Conservation (phyloP, 192 early-diverging fungal species). For the Coemansia sp. region DNA sequence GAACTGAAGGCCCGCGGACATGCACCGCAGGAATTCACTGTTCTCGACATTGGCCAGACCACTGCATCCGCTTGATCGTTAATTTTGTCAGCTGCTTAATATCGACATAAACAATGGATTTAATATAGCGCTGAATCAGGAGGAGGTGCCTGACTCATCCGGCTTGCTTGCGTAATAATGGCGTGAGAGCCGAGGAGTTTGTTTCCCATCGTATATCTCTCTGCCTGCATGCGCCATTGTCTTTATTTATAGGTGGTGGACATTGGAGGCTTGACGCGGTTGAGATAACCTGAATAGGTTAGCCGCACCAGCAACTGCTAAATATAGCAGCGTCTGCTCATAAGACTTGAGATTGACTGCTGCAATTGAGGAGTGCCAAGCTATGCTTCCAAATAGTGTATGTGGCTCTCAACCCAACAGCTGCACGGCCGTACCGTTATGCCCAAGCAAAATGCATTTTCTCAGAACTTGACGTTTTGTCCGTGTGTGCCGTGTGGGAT, state of each 20-base stretch:
- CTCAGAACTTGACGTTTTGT: too few relatives aligned
- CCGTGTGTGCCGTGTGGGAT: too few relatives aligned
- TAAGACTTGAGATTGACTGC: background rate
- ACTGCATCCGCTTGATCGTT: background rate
- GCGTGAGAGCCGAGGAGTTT: constrained; percentile 2
- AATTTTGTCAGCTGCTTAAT: background rate
- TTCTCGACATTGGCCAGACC: constrained; percentile 55
- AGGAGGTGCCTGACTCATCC: background rate
- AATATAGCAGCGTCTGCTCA: background rate
- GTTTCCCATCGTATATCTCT: constrained; percentile 1
- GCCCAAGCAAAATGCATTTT: too few relatives aligned
- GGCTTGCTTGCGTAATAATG: background rate
- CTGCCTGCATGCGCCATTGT: too few relatives aligned
- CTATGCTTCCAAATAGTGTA: background rate
- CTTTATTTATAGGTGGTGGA: background rate
- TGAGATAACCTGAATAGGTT: background rate
- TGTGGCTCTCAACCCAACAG: background rate
- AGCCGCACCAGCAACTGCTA: background rate
- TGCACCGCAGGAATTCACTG: constrained; percentile 38
- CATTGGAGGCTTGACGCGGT: background rate
- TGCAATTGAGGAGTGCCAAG: background rate
- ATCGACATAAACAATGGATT: background rate
- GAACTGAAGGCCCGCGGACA: constrained; percentile 60
- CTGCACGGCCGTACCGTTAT: background rate
- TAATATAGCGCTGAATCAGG: constrained; percentile 7